Conservation (phyloP, 768 basidiomycete genomes). For the Tulasnella sp. region DNA sequence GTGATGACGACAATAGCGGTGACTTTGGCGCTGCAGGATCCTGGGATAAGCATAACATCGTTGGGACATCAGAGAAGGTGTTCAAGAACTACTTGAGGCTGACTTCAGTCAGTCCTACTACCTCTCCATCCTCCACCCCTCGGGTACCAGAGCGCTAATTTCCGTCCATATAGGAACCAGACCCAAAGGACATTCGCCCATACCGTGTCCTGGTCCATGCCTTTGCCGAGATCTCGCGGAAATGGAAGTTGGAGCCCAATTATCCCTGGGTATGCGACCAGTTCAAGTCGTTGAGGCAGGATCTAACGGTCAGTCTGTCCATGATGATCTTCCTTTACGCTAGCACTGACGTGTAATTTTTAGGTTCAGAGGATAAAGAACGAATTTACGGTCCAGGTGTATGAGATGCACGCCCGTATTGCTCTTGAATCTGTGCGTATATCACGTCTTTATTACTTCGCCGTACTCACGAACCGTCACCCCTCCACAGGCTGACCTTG, state of each 20-base stretch:
- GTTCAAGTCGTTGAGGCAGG: slow-evolving; percentile 94
- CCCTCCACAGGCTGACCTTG: slow-evolving; percentile 74
- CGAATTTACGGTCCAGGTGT: slow-evolving; percentile 92
- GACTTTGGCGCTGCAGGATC: slow-evolving; percentile 16
- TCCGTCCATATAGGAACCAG: slow-evolving; percentile 64
- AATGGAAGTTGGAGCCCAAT: slow-evolving; percentile 68
- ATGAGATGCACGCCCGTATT: slow-evolving; percentile 97
- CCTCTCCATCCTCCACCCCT: neutral
- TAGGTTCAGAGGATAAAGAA: slow-evolving; percentile 99
- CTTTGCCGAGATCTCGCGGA: slow-evolving; percentile 71
- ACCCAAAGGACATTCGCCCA: slow-evolving; percentile 88
- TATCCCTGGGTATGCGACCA: slow-evolving; percentile 96
- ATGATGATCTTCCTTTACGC: neutral
- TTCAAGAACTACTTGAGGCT: slow-evolving; percentile 95
- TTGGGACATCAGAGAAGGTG: slow-evolving; percentile 76
- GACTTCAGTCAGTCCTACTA: slow-evolving; percentile 53
- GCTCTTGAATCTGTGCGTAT: slow-evolving; percentile 78
- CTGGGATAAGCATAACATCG: slow-evolving; percentile 94
- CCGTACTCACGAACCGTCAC: slow-evolving; percentile 8
- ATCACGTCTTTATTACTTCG: slow-evolving; percentile 3
- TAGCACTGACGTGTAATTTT: neutral
- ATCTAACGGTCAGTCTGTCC: slow-evolving; percentile 71
- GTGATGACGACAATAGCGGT: slow-evolving; percentile 15
- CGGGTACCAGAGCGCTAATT: neutral
- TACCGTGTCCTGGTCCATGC: slow-evolving; percentile 76